Evolutionary conservation across 2,329 filamentous ascomycete genomes (phyloP).

Genomic region (Helotiales sp.): DNA sequence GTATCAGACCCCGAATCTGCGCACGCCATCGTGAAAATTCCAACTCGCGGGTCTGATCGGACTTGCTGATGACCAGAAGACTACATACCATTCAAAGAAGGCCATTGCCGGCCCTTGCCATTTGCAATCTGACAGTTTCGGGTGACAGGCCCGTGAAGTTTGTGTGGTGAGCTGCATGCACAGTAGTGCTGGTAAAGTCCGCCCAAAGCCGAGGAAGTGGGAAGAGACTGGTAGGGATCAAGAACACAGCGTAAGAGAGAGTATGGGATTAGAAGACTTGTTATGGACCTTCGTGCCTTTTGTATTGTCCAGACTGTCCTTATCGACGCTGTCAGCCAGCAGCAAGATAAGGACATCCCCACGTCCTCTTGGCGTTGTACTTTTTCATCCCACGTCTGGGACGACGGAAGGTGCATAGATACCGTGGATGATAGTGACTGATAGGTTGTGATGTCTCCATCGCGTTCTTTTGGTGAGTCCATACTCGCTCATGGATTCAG

Average conservation of each 20-base stretch:
- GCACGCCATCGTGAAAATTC: background rate
- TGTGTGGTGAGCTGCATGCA: background rate
- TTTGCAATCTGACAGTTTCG: background rate
- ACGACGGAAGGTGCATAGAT: background rate
- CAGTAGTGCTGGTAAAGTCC: background rate
- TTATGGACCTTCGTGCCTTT: background rate
- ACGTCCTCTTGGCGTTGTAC: background rate
- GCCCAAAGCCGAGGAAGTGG: background rate
- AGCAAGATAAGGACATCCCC: background rate
- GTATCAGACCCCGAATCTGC: background rate
- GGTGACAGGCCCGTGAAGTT: slow-evolving; percentile 1
- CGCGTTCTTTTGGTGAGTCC: background rate
- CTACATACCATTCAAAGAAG: background rate
- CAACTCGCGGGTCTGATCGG: background rate
- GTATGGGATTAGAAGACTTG: background rate
- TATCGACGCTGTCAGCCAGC: background rate
- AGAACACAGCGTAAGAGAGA: background rate
- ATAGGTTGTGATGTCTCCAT: background rate
- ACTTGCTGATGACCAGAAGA: background rate
- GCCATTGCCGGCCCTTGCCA: background rate
- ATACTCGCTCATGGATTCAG: background rate
- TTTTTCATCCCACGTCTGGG: background rate
- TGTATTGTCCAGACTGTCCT: background rate
- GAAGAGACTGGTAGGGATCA: background rate
- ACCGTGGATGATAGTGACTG: background rate